A percentile compares a stretch with the other conserved stretches of the same genome.
Evolutionary conservation across 352 stramenopile species (phyloP).

Genomic region (Globisporangium recalcitrans): DNA sequence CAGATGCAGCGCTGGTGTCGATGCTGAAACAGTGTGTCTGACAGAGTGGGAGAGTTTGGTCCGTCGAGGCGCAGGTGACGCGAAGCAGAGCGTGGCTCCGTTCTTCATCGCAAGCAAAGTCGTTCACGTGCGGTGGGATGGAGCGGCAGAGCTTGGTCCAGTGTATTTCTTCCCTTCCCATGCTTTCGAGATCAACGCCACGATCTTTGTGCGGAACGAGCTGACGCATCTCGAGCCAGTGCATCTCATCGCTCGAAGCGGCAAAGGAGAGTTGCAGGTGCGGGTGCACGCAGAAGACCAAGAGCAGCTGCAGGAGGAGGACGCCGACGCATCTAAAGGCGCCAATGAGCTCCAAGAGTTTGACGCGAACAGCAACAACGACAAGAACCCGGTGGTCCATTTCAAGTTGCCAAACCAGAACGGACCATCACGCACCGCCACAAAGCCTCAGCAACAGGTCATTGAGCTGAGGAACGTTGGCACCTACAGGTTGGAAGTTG

Average conservation of each 20-base stretch:
- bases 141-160: slow-evolving; percentile 33
- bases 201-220: slow-evolving; percentile 52
- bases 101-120: slow-evolving; percentile 34
- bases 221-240: slow-evolving; percentile 64
- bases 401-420: slow-evolving; percentile 3
- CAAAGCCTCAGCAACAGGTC: not conserved
- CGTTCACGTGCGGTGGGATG: slow-evolving; percentile 21
- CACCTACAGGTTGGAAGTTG: not conserved
- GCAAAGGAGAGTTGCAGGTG: slow-evolving; percentile 30
- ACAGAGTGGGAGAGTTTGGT: slow-evolving; percentile 26
- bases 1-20: slow-evolving; percentile 24
- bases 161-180: slow-evolving; percentile 59
- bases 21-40: slow-evolving; percentile 26
- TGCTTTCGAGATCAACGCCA: slow-evolving; percentile 24
- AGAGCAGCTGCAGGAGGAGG: not conserved
- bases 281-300: not conserved
- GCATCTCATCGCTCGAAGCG: slow-evolving; percentile 31
- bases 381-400: not conserved
- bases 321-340: not conserved
- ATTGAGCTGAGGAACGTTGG: slow-evolving; percentile 13
- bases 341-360: not conserved
- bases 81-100: slow-evolving; percentile 13
- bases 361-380: not conserved
- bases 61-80: not conserved
- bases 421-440: not conserved